These are phyloP conservation scores for Pseudogymnoascus sp. DNA, from an alignment of 2,329 filamentous ascomycete genomes.

Conservation along the genomic window DNA sequence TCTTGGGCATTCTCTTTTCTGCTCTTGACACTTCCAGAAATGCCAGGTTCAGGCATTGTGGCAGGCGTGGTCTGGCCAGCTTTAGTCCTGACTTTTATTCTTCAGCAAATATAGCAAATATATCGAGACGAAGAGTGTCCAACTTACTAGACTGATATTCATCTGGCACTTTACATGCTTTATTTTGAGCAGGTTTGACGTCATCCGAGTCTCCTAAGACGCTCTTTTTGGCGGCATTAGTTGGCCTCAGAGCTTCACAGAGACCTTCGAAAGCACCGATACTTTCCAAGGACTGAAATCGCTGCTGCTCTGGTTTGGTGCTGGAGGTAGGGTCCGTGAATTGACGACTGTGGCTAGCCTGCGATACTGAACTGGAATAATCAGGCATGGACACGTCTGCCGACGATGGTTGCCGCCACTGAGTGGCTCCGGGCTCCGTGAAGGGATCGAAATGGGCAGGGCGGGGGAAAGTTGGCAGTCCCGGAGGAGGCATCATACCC, in stretches of 20 bases:
- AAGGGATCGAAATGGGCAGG: constrained; percentile 33
- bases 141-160: background rate
- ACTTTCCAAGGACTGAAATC: constrained; percentile 20
- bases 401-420: constrained; percentile 31
- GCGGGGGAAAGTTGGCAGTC: constrained; percentile 20
- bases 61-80: constrained; percentile 4
- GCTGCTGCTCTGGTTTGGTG: constrained; percentile 15
- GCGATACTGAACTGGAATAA: constrained; percentile 27
- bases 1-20: constrained; percentile 22
- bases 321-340: constrained; percentile 24
- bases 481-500: constrained; percentile 21
- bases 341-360: constrained; percentile 29
- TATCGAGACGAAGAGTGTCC: background rate
- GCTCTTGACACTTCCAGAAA: constrained; percentile 16
- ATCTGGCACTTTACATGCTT: background rate
- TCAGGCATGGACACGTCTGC: constrained; percentile 41
- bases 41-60: background rate
- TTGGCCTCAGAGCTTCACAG: constrained; percentile 24
- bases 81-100: background rate
- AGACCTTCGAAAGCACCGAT: constrained; percentile 23
- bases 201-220: constrained; percentile 6
- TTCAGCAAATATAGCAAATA: constrained; percentile 1
- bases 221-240: constrained; percentile 22
- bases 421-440: constrained; percentile 26
- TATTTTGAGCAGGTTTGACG: background rate